Conservation (phyloP, 2,329 filamentous ascomycete species). For the Neospermospora avenae region DNA sequence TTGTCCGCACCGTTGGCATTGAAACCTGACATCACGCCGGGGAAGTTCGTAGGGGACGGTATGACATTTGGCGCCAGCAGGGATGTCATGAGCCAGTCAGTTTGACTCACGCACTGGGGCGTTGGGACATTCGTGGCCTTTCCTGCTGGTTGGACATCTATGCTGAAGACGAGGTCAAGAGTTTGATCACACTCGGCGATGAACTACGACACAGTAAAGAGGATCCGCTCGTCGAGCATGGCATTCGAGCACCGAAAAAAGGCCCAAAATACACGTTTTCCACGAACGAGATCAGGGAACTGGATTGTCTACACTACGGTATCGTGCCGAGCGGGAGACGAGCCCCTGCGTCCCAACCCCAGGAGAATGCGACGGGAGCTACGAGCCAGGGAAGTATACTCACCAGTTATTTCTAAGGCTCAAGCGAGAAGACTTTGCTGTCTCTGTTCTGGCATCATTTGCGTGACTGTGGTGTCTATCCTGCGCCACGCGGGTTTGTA, state of each 20-base stretch:
- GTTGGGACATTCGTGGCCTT: too few relatives aligned
- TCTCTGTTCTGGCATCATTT: constrained; percentile 27
- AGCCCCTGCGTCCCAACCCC: not conserved
- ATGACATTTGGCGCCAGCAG: too few relatives aligned
- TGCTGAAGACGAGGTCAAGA: too few relatives aligned
- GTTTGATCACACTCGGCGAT: too few relatives aligned
- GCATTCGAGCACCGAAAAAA: not conserved
- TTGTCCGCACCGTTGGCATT: too few relatives aligned
- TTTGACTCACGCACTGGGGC: too few relatives aligned
- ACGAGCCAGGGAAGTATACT: constrained; percentile 25
- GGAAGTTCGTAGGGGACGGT: too few relatives aligned
- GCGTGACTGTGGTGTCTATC: constrained; percentile 24
- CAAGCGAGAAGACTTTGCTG: constrained; percentile 19
- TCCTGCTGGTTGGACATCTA: too few relatives aligned
- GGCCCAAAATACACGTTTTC: not conserved
- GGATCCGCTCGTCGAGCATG: constrained; percentile 13
- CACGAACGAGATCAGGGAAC: constrained; percentile 6
- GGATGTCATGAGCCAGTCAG: too few relatives aligned
- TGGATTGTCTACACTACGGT: constrained; percentile 15
- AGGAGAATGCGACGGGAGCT: constrained; percentile 18
- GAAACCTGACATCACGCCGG: too few relatives aligned
- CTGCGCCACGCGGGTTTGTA: constrained; percentile 27
- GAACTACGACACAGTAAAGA: constrained; percentile 11
- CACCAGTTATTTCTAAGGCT: constrained; percentile 22
- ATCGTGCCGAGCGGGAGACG: not conserved